Evolutionary conservation across 257 asterid genomes (phyloP), one percentile per base, ranked within the genome.

Genomic region (Solanum arcanum): DNA sequence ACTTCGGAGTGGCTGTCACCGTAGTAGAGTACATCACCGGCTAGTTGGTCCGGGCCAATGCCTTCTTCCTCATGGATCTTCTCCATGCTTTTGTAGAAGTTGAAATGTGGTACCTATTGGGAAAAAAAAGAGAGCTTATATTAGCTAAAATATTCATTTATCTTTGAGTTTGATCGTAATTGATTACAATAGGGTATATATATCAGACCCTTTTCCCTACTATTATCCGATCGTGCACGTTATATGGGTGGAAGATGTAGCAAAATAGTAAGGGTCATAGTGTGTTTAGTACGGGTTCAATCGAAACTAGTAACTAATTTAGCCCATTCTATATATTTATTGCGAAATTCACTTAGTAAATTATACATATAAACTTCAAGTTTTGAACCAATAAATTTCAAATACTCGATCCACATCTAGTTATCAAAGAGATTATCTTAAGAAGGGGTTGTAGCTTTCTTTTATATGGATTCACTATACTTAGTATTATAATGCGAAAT

Each of bases 51-150:
- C 1, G 98, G 98, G 1, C 96, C 98, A 84, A 97, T 97, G 20
- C 89, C 98, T 73, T 95, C 98, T 90, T 97, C 99, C 89, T 97
- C 99, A 89, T 97, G 99, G 90, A 97, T 93, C 75, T 95, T 97
- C 87, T 93, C 98, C 98, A 92, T 95, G 89, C 90, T 56, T 80
- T 97, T 97, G 96, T 97, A 97, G 94, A 97, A 97, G 92, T 90
- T 97, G 93, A 97, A 97, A 90, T 94, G 99, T 0, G 98, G 98
- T 23, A 95, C 98, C 85, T 80, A 18, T 80, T 27, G 12, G 3
- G 10, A 2, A 42, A n/a, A 3, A 7, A 9, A 1, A 16, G n/a
- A 52, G 60, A n/a, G n/a, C 23, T 77, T 76, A 73, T 14, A 73
- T 35, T 73, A 73, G 46, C 29, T 73, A 73, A 73, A n/a, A 20